phyloP scores from a whole-genome alignment of 2,329 filamentous ascomycete species.

The Fusarium sp. region DNA sequence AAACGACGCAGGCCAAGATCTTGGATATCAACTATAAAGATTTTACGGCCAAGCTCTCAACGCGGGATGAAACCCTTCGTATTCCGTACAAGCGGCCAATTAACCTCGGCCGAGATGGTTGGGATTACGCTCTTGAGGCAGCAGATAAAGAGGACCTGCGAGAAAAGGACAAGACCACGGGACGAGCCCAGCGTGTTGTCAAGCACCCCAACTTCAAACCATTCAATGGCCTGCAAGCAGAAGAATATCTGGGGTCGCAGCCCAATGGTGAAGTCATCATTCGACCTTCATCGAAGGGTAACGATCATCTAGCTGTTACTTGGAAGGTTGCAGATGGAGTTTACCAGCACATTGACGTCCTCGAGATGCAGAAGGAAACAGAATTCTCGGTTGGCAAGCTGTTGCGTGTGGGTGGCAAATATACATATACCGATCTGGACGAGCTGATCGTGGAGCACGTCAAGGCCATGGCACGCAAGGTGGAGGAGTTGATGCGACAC shows the following conservation, averaged over 20 bases:
- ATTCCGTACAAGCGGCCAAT: conserved; percentile 76
- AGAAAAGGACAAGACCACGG: conserved; percentile 87
- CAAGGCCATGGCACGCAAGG: conserved; percentile 97
- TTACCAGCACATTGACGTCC: conserved; percentile 97
- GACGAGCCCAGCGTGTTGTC: conserved; percentile 91
- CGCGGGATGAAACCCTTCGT: conserved; percentile 84
- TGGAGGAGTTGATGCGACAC: conserved; percentile 93
- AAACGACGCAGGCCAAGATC: conserved; percentile 90
- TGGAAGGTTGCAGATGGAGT: conserved; percentile 98
- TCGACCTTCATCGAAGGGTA: conserved; percentile 92
- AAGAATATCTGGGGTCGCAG: conserved; percentile 91
- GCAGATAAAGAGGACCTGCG: conserved; percentile 85
- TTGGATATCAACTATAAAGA: conserved; percentile 88
- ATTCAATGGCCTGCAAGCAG: conserved; percentile 91
- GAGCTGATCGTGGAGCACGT: conserved; percentile 97
- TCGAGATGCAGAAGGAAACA: conserved; percentile 96
- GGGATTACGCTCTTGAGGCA: conserved; percentile 86
- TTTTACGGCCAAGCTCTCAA: conserved; percentile 84
- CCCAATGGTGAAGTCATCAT: conserved; percentile 92
- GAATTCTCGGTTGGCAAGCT: conserved; percentile 93
- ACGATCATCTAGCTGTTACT: conserved; percentile 94
- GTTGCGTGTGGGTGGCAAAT: conserved; percentile 87
- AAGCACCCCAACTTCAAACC: conserved; percentile 97
- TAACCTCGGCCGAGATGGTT: conserved; percentile 82
- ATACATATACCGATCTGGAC: conserved; percentile 94